phyloP scores from a whole-genome alignment of 768 basidiomycete genomes.

The Suillus paluster region DNA sequence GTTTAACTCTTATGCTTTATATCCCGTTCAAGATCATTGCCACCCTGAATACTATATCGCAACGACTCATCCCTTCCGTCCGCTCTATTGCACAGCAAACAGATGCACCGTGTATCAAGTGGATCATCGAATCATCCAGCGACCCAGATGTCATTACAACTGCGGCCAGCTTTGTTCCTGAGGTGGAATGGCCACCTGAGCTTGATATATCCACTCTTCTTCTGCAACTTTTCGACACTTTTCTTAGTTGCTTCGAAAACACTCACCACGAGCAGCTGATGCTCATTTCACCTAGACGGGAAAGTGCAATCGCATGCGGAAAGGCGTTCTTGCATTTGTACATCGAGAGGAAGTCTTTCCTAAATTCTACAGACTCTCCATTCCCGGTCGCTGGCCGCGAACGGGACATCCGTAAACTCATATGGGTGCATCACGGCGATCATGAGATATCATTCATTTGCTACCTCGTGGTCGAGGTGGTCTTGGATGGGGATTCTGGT shows the following conservation, averaged over 20 bases:
- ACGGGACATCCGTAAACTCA: constrained; percentile 8
- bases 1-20: constrained; percentile 4
- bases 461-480: constrained; percentile 8
- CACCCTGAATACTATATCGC: neutral
- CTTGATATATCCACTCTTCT: constrained; percentile 17
- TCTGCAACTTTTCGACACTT: constrained; percentile 11
- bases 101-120: constrained; percentile 10
- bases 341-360: constrained; percentile 11
- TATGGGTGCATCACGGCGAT: constrained; percentile 13
- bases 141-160: constrained; percentile 15
- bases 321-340: constrained; percentile 13
- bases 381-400: neutral
- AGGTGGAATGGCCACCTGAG: constrained; percentile 17
- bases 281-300: constrained; percentile 6
- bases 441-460: constrained; percentile 12
- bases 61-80: neutral
- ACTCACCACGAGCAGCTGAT: constrained; percentile 6
- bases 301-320: constrained; percentile 13
- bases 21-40: neutral
- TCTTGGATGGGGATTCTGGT: constrained; percentile 1
- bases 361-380: neutral
- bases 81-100: neutral
- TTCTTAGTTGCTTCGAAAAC: constrained; percentile 12
- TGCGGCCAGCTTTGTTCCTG: constrained; percentile 17
- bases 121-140: constrained; percentile 13